These are phyloP conservation scores for Logfia minima DNA, from an alignment of 129 eudicot species.

Conservation along the genomic window DNA sequence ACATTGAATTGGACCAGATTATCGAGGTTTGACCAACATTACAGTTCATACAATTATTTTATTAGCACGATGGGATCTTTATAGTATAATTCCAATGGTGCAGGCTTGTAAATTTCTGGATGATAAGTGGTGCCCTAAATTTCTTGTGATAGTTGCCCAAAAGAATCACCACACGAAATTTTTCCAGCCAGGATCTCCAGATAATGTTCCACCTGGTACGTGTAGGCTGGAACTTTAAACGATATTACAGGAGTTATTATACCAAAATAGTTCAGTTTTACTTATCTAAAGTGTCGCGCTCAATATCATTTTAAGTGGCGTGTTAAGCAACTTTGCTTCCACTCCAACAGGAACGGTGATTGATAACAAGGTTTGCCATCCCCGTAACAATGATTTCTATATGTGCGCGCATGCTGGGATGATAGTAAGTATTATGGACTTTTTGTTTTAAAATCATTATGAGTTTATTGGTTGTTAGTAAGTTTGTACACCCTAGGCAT, in stretches of 20 bases:
- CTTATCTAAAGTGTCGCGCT: background rate
- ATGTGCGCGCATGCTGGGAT: slow-evolving; percentile 73
- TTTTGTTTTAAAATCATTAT: background rate
- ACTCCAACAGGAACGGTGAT: slow-evolving; percentile 62
- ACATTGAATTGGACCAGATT: slow-evolving; percentile 71
- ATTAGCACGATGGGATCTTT: background rate
- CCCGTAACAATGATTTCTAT: slow-evolving; percentile 64
- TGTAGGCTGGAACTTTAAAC: background rate
- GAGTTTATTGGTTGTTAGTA: background rate
- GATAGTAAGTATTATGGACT: slow-evolving; percentile 49
- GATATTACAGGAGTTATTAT: background rate
- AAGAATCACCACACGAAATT: slow-evolving; percentile 83
- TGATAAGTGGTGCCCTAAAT: slow-evolving; percentile 74
- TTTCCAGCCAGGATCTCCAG: slow-evolving; percentile 65
- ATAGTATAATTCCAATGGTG: background rate
- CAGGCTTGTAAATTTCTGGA: slow-evolving; percentile 80
- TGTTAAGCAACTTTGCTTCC: background rate
- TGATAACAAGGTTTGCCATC: slow-evolving; percentile 72
- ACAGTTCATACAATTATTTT: background rate
- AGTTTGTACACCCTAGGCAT: background rate
- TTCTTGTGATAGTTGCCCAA: slow-evolving; percentile 69
- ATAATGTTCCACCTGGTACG: slow-evolving; percentile 78
- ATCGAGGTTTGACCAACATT: slow-evolving; percentile 49
- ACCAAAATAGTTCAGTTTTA: background rate
- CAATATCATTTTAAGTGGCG: background rate